Percentiles rank a stretch among this genome's conserved stretches.
phyloP scores from a whole-genome alignment of 1,284 basidiomycete genomes.

The Ustilago trichophora region DNA sequence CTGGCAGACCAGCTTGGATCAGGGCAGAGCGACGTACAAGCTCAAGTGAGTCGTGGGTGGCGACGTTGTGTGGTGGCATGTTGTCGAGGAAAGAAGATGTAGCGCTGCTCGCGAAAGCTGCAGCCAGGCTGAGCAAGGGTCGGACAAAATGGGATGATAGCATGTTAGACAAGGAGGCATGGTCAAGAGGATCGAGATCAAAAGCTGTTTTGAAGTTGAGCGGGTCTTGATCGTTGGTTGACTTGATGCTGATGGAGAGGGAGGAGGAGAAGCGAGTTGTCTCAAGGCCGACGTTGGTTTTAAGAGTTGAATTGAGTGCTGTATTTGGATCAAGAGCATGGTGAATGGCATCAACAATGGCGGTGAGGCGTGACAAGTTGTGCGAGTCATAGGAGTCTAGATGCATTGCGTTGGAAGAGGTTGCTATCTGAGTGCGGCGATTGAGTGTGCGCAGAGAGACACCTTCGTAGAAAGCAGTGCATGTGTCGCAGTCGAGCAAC shows the following conservation, averaged over 20 bases:
- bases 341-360: slow-evolving; percentile 5
- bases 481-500: slow-evolving; percentile 25
- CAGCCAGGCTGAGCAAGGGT: slow-evolving; percentile 13
- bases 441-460: slow-evolving; percentile 24
- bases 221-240: background rate
- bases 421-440: slow-evolving; percentile 11
- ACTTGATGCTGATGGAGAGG: slow-evolving; percentile 17
- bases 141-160: slow-evolving; percentile 17
- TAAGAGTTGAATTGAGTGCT: background rate
- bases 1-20: background rate
- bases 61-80: background rate
- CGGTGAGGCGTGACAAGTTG: background rate
- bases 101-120: slow-evolving; percentile 5
- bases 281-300: slow-evolving; percentile 10
- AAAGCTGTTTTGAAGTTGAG: slow-evolving; percentile 21
- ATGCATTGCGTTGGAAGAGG: too few relatives aligned
- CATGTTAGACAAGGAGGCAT: slow-evolving; percentile 14
- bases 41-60: slow-evolving; percentile 5
- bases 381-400: background rate
- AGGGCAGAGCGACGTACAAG: slow-evolving; percentile 21
- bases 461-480: slow-evolving; percentile 25
- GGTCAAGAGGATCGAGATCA: slow-evolving; percentile 32
- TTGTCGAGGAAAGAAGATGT: background rate
- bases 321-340: slow-evolving; percentile 14
- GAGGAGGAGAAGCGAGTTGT: slow-evolving; percentile 26